Percentiles rank a stretch among this genome's conserved stretches.
Conservation (phyloP, 2,329 filamentous ascomycete genomes). For the Pseudocercospora crystallina region DNA sequence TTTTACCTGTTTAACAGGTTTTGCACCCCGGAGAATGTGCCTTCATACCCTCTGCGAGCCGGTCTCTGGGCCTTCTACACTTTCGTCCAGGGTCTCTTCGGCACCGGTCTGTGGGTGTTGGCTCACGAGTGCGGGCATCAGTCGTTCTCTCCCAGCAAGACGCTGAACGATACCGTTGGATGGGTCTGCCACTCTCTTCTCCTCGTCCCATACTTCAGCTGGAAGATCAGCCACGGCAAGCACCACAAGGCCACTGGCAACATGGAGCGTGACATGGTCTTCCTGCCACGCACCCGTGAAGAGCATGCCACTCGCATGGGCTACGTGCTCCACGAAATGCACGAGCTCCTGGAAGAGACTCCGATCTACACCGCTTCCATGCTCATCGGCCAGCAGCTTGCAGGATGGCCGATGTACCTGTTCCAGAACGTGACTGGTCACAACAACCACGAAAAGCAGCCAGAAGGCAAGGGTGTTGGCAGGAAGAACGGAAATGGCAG, state of each 20-base stretch:
- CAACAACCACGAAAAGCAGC: constrained; percentile 87
- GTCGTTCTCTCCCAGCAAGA: constrained; percentile 89
- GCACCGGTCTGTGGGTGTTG: constrained; percentile 91
- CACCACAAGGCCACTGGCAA: constrained; percentile 99
- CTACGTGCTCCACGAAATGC: constrained; percentile 73
- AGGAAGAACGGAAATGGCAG: constrained; percentile 82
- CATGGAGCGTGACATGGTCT: constrained; percentile 98
- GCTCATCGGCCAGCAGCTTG: constrained; percentile 80
- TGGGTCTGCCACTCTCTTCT: constrained; percentile 87
- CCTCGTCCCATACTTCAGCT: constrained; percentile 96
- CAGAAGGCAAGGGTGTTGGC: constrained; percentile 88
- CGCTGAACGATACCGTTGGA: constrained; percentile 86
- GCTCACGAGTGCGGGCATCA: constrained; percentile 98
- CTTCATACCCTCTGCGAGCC: constrained; percentile 65
- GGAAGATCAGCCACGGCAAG: constrained; percentile 99
- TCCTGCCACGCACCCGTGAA: constrained; percentile 88
- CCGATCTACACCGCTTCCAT: constrained; percentile 75
- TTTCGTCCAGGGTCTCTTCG: constrained; percentile 86
- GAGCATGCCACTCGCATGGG: constrained; percentile 75
- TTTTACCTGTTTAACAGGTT: constrained; percentile 90
- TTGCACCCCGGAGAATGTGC: constrained; percentile 79
- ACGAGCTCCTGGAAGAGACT: constrained; percentile 91
- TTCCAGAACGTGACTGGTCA: constrained; percentile 92
- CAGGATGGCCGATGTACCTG: constrained; percentile 92
- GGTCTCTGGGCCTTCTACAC: constrained; percentile 69